phyloP scores from a whole-genome alignment of 2,329 filamentous ascomycete genomes.

The Nothomitra cinnamomea region DNA sequence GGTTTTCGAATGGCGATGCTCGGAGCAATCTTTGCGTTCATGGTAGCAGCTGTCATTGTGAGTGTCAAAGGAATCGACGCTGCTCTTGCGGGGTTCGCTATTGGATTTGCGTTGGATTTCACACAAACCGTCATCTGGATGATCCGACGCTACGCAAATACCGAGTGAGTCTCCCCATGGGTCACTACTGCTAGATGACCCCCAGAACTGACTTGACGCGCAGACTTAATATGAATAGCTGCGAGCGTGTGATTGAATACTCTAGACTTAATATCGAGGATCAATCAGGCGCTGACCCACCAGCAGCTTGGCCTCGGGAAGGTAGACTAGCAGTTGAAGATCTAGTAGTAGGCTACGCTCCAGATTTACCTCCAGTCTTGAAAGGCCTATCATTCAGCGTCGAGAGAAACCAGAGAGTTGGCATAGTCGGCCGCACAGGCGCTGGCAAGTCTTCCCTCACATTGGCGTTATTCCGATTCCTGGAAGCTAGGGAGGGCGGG shows the following conservation, averaged over 20 bases:
- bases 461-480: slow-evolving; percentile 59
- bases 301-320: slow-evolving; percentile 58
- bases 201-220: neutral
- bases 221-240: slow-evolving; percentile 50
- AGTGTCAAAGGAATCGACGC: slow-evolving; percentile 44
- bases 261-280: slow-evolving; percentile 49
- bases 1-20: slow-evolving; percentile 50
- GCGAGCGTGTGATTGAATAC: slow-evolving; percentile 62
- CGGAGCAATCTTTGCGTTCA: slow-evolving; percentile 49
- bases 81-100: slow-evolving; percentile 55
- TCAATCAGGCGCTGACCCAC: slow-evolving; percentile 40
- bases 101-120: slow-evolving; percentile 58
- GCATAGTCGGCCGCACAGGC: slow-evolving; percentile 63
- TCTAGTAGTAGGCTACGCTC: slow-evolving; percentile 54
- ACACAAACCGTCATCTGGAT: slow-evolving; percentile 45
- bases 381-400: slow-evolving; percentile 52
- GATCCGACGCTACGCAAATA: slow-evolving; percentile 48
- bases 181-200: neutral
- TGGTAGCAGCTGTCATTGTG: slow-evolving; percentile 48
- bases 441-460: slow-evolving; percentile 65
- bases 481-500: slow-evolving; percentile 48
- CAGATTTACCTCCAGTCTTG: slow-evolving; percentile 52
- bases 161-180: slow-evolving; percentile 36
- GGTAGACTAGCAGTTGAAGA: slow-evolving; percentile 58
- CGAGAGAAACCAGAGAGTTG: slow-evolving; percentile 49